Percentiles rank a stretch among this genome's conserved stretches.
These are phyloP conservation scores for Fraxinus nigra DNA, from an alignment of 305 asterid species.

Conservation along the genomic window DNA sequence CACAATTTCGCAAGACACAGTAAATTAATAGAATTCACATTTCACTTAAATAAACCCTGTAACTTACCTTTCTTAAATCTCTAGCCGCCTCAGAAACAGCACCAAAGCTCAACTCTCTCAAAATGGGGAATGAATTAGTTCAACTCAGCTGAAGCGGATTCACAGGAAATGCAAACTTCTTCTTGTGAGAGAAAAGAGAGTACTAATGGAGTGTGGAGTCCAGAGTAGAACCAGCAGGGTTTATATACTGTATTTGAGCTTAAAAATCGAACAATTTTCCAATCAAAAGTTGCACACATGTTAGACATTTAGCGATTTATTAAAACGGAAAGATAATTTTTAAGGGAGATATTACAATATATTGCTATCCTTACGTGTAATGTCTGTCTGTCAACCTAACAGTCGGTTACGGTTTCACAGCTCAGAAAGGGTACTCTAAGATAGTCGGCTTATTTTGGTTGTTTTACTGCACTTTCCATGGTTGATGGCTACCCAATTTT, in stretches of 20 bases:
- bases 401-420: neutral
- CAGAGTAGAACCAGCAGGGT: neutral
- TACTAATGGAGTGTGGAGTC: conserved; percentile 23
- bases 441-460: neutral
- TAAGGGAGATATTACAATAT: neutral
- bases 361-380: neutral
- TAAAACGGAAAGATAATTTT: neutral
- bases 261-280: conserved; percentile 23
- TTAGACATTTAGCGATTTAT: conserved; percentile 3
- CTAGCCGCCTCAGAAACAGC: conserved; percentile 17
- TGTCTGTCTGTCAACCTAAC: neutral
- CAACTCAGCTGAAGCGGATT: conserved; percentile 42
- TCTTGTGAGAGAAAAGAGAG: conserved; percentile 25
- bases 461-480: neutral
- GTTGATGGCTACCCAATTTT: neutral
- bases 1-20: conserved; percentile 2
- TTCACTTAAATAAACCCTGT: neutral
- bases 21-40: neutral
- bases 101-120: conserved; percentile 18
- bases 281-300: conserved; percentile 14
- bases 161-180: conserved; percentile 45
- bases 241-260: conserved; percentile 30
- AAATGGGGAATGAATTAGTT: neutral
- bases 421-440: neutral
- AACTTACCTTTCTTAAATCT: conserved; percentile 23